Conservation (phyloP, 331 rosid species). For the Saraca asoca region DNA sequence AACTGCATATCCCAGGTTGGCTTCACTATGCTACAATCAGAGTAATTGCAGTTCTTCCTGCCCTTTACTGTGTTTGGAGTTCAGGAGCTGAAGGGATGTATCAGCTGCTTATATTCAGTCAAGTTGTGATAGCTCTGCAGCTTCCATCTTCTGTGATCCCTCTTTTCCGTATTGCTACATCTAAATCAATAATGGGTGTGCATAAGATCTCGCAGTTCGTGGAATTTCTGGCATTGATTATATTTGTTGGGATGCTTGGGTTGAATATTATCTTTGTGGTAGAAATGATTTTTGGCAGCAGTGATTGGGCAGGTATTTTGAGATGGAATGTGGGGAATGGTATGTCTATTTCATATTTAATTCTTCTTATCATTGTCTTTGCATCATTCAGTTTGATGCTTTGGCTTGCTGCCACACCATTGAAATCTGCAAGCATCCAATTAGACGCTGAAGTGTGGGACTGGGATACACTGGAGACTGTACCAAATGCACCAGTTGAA, state of each 20-base stretch:
- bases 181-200: conserved; percentile 83
- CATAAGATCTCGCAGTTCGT: conserved; percentile 71
- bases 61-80: conserved; percentile 87
- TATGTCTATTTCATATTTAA: conserved; percentile 48
- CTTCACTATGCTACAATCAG: conserved; percentile 89
- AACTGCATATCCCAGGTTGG: conserved; percentile 92
- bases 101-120: conserved; percentile 81
- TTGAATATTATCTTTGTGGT: conserved; percentile 70
- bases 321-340: conserved; percentile 71
- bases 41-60: conserved; percentile 79
- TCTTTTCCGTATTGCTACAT: conserved; percentile 78
- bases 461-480: conserved; percentile 47
- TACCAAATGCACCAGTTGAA: conserved; percentile 33
- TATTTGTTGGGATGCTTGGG: conserved; percentile 80
- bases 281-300: conserved; percentile 86
- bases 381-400: conserved; percentile 72
- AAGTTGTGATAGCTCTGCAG: conserved; percentile 76
- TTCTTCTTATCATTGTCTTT: conserved; percentile 59
- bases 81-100: conserved; percentile 95
- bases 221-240: conserved; percentile 65
- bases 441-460: conserved; percentile 51
- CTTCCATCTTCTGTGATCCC: conserved; percentile 93
- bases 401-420: conserved; percentile 82
- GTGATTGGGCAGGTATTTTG: conserved; percentile 82
- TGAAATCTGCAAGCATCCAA: conserved; percentile 66